These are phyloP conservation scores for Phaffomyces antillensis DNA, from an alignment of 805 yeast species.

Conservation along the genomic window DNA sequence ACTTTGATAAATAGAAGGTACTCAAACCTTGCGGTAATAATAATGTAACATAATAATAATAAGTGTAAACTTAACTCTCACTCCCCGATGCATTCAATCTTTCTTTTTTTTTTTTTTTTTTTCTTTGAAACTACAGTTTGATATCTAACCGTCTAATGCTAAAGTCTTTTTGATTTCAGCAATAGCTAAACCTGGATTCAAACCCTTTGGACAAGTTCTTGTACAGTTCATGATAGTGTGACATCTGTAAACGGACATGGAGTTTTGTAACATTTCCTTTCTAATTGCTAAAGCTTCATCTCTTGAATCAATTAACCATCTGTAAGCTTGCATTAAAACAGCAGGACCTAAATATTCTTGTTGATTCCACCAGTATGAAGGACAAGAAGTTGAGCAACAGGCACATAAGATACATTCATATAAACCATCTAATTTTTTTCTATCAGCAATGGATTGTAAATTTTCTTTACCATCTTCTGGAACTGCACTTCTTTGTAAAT, in stretches of 20 bases:
- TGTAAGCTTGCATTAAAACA: conserved; percentile 96
- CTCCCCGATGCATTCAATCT: background rate
- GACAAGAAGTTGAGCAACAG: conserved; percentile 81
- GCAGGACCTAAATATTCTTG: conserved; percentile 99
- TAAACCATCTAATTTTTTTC: conserved; percentile 50
- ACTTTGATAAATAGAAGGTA: conserved; percentile 1
- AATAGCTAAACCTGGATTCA: conserved; percentile 96
- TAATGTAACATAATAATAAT: background rate
- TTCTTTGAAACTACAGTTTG: background rate
- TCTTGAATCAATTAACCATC: conserved; percentile 97
- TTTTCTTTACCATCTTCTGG: conserved; percentile 93
- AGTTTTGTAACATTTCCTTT: conserved; percentile 86
- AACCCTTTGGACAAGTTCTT: conserved; percentile 95
- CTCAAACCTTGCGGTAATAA: background rate
- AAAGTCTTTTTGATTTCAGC: conserved; percentile 94
- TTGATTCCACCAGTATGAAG: conserved; percentile 99
- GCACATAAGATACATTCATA: too few species aligned
- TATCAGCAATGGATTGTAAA: conserved; percentile 83
- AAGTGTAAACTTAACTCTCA: background rate
- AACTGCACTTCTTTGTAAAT: conserved; percentile 66
- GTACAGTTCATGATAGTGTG: conserved; percentile 99
- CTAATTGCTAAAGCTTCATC: conserved; percentile 82
- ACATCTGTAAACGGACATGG: conserved; percentile 97
- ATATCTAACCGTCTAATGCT: conserved; percentile 33
- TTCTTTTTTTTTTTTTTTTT: background rate